phyloP scores from a whole-genome alignment of 2,329 filamentous ascomycete genomes.

The Bisporella sp. region DNA sequence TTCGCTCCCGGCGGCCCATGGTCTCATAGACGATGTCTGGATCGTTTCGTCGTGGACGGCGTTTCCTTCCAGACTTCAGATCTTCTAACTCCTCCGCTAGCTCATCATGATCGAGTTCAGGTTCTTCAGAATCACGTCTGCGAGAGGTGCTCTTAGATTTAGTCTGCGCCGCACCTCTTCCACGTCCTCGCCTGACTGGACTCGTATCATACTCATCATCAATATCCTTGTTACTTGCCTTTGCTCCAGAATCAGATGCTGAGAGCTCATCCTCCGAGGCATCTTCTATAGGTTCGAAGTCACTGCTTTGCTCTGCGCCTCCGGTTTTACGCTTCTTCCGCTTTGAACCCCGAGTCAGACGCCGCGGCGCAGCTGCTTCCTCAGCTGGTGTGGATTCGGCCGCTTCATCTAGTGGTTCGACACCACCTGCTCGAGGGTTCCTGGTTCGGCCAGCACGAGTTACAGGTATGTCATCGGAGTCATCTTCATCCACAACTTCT shows the following conservation, averaged over 20 bases:
- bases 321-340: constrained; percentile 18
- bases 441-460: constrained; percentile 33
- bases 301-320: constrained; percentile 24
- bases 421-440: constrained; percentile 18
- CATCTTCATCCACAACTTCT: constrained; percentile 20
- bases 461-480: constrained; percentile 30
- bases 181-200: constrained; percentile 37
- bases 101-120: constrained; percentile 55
- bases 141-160: constrained; percentile 40
- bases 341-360: constrained; percentile 21
- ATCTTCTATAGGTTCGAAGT: constrained; percentile 27
- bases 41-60: constrained; percentile 39
- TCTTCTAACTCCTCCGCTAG: constrained; percentile 60
- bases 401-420: constrained; percentile 38
- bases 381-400: constrained; percentile 36
- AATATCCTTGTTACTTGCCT: constrained; percentile 37
- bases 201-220: constrained; percentile 41
- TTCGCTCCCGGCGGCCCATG: constrained; percentile 48
- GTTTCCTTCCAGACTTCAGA: constrained; percentile 39
- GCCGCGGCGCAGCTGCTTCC: constrained; percentile 18
- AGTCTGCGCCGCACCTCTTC: constrained; percentile 34
- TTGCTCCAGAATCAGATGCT: constrained; percentile 29
- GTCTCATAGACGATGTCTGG: constrained; percentile 53
- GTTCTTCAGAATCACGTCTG: constrained; percentile 43
- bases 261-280: constrained; percentile 48